Evolutionary conservation across 2,329 filamentous ascomycete genomes (phyloP), one percentile per base, ranked within the genome.

Genomic region (Pseudogymnoascus sp.): DNA sequence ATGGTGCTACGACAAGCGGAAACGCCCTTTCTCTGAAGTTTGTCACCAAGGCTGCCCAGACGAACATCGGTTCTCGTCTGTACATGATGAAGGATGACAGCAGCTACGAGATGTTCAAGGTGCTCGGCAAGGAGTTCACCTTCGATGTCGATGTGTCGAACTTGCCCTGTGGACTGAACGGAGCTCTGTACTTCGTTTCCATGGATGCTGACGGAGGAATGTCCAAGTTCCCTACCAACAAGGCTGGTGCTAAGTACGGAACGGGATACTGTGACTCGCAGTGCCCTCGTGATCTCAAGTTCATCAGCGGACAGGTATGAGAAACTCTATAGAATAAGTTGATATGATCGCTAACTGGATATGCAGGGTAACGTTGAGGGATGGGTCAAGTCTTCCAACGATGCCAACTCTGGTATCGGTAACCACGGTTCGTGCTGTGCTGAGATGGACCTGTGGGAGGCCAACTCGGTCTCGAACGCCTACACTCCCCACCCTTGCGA

Each of bases 111-210:
- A 80, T 82, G 71, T 86, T 89, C 76, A 80, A 83, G 64, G 78
- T 89, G 64, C 78, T 85, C 62, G 84, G 84, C 75, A 81, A 86
- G 70, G 87, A 90, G 74, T 86, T 90, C 75, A 86, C 85, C 62
- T 89, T 90, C 66, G 86, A 89, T 63, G 86, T 89, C 25, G 87
- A 90, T 71, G 83, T 88, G 50, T 88, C 86, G 42, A 80, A 82
- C 68, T 77, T 89, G 18, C 82, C 83, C 65, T 91, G 88, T 70
- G 88, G 88, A 65, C 76, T 90, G 64, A 90, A 91, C 74, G 87
- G 87, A 62, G 87, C 87, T 53, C 76, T 90, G 56, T 90, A 90
- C 76, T 79, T 88, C 44, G 77, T 82, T 14, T 76, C 81, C 69
- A 88, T 89, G 85, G 79, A 82, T 10, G 75, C 78, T 5, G 82